Base-by-base conservation (phyloP, 345 rosid species). In the Nephelium lappaceum region DNA sequence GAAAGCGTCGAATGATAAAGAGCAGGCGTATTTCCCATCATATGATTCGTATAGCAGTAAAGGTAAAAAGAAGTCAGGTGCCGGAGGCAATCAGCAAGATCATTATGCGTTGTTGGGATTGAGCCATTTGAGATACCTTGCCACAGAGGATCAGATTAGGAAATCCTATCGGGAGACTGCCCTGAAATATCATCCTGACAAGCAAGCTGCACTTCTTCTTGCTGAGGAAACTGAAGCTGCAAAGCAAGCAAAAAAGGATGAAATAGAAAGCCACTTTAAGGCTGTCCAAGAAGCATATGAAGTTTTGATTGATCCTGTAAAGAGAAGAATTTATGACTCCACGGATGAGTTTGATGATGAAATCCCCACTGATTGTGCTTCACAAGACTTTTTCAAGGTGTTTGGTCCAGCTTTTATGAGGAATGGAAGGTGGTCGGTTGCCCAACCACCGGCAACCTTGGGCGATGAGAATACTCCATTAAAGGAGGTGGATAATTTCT, bases 261-360 rank as follows among this genome's bases (percentile, higher is more conserved):
- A 94, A 84, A 94, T 97, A 0, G 99, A 97, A 80, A 85, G 82
- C 83, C 97, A 81, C 75, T 97, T 97, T 78, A 97, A 91, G 82
- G 79, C 94, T 27, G 89, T 97, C 75, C 99, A 97, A 86, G 99
- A 91, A 83, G 97, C 99, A 5, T 97, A 97, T 82, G 99, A 94
- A 82, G 89, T 90, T 70, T 80, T 97, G 83, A 97, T 85, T 18
- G 99, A 97, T 84, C 98, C 98, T 31, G 58, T 89, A 41, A 97
- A 84, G 91, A 89, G 99, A 83, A 92, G 99, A 79, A 87, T 94
- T 39, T 94, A 93, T 71, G 99, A 94, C 81, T 94, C 99, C 14
- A 89, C 98, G 1, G 98, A 94, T 82, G 98, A 97, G 84, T 94
- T 97, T 86, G 99, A 97, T 77, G 98, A 97, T 83, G 99, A 92